Evolutionary conservation across 768 basidiomycete species (phyloP).

Genomic region (Terana coerulea): DNA sequence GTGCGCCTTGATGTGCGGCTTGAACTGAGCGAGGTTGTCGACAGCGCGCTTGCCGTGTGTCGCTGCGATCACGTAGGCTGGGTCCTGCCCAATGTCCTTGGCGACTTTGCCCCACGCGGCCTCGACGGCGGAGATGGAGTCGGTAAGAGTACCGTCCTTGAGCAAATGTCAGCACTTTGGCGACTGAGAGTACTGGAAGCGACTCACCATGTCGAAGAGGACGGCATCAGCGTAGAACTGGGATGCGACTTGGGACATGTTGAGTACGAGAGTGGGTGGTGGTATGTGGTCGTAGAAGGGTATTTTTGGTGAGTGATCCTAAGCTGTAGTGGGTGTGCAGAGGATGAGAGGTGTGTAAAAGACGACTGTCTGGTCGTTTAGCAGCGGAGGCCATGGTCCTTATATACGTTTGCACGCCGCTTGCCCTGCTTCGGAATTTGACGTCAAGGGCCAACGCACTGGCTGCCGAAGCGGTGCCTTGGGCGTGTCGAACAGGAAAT

Average conservation of each 20-base stretch:
- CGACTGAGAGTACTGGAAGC: conserved; percentile 20
- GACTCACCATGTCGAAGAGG: conserved; percentile 63
- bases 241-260: too few relatives aligned
- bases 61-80: conserved; percentile 62
- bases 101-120: conserved; percentile 76
- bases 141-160: conserved; percentile 69
- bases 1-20: conserved; percentile 48
- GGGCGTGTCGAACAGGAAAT: conserved; percentile 3
- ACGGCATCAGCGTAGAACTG: conserved; percentile 54
- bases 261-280: conserved; percentile 21
- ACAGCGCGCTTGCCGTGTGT: conserved; percentile 79
- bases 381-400: background rate
- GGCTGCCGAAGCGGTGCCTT: background rate
- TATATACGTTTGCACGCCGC: conserved; percentile 1
- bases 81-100: conserved; percentile 63
- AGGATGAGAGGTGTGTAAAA: conserved; percentile 2
- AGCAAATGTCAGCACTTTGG: conserved; percentile 8
- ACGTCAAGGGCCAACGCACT: conserved; percentile 2
- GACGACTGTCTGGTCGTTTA: background rate
- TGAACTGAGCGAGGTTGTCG: conserved; percentile 66
- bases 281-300: conserved; percentile 1
- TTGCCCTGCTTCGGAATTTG: too few relatives aligned
- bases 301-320: background rate
- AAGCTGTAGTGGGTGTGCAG: background rate
- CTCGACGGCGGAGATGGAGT: conserved; percentile 71